Base-by-base conservation (phyloP, 2,329 filamentous ascomycete genomes). In the Mollisia scopiformis region DNA sequence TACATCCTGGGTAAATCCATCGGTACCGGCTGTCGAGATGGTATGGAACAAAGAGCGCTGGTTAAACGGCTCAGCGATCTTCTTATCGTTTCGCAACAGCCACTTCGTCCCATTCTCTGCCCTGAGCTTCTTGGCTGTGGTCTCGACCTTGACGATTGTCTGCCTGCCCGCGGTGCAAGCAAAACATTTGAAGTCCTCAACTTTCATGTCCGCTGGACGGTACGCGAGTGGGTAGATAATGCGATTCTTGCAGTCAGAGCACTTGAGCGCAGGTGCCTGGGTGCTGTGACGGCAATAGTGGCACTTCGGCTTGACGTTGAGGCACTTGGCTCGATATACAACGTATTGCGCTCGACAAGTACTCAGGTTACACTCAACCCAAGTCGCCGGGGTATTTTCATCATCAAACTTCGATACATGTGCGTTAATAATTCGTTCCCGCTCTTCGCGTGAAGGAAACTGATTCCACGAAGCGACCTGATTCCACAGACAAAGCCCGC, bases 331-430 rank as follows among this genome's bases (percentile, higher is more conserved):
- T 13, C 30, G 23, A 52, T 66, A 66, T 13, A 67, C 59, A 10
- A 66, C 63, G 30, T 67, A 67, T 25, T 67, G 65, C n/a, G 61
- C 63, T 50, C 65, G 63, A 43, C 65, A 67, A 4, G 49, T 58
- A 10, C 57, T 52, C 16, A 61, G 37, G 23, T 58, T 59, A 43
- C 65, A 67, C 27, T 67, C 63, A 10, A 66, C 65, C 65, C 65
- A 67, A 1, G 53, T 59, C 31, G 39, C 55, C 14, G 33, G 46
- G n/a, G 61, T 65, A 4, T 33, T 49, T 8, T 62, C 58, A 19
- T 51, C 58, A 33, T 67, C 65, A 14, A 61, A 53, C 46, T 58
- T 61, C 21, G 39, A 57, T 4, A 64, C 64, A 23, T 52, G 55
- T 27, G 53, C 14, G 13, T 43, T 39, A 43, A 62, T 58, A 27